A percentile compares a stretch with the other conserved stretches of the same genome.
Conservation (phyloP, 2,329 filamentous ascomycete genomes). For the Leptographium galeiforme region DNA sequence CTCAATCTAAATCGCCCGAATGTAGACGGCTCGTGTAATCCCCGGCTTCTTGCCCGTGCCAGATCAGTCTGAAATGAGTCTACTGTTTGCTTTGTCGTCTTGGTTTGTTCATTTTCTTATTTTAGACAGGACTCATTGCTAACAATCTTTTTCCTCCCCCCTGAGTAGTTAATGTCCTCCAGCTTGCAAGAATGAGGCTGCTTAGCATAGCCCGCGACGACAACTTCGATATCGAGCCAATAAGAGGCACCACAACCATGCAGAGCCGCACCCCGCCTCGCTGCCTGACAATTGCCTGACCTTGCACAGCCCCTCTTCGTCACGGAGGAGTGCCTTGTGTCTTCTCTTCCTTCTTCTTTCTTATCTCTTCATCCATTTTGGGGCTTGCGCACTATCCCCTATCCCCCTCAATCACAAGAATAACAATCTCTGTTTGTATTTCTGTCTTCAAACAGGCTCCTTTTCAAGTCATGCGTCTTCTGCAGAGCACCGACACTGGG, state of each 20-base stretch:
- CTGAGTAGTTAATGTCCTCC: neutral
- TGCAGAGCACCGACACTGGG: neutral
- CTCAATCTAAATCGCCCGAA: neutral
- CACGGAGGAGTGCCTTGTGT: neutral
- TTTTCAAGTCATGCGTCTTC: neutral
- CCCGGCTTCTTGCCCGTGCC: too few species aligned
- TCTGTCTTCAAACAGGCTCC: neutral
- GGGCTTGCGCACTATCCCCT: neutral
- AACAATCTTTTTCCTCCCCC: neutral
- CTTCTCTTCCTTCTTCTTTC: neutral
- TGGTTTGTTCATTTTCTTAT: too few species aligned
- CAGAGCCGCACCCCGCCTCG: neutral
- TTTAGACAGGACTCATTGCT: too few species aligned
- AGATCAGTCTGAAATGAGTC: too few species aligned
- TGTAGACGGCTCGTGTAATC: too few species aligned
- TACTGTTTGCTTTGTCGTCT: too few species aligned
- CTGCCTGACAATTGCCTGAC: neutral
- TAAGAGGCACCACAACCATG: neutral
- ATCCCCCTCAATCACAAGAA: neutral
- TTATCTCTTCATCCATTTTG: neutral
- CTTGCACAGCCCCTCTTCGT: neutral
- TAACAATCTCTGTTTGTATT: neutral
- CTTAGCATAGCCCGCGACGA: neutral
- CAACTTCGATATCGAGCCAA: neutral
- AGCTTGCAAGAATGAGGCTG: neutral